Percentiles rank a stretch among this genome's conserved stretches.
Conservation (phyloP, 2,329 filamentous ascomycete genomes). For the Aspergillus hiratsukae region DNA sequence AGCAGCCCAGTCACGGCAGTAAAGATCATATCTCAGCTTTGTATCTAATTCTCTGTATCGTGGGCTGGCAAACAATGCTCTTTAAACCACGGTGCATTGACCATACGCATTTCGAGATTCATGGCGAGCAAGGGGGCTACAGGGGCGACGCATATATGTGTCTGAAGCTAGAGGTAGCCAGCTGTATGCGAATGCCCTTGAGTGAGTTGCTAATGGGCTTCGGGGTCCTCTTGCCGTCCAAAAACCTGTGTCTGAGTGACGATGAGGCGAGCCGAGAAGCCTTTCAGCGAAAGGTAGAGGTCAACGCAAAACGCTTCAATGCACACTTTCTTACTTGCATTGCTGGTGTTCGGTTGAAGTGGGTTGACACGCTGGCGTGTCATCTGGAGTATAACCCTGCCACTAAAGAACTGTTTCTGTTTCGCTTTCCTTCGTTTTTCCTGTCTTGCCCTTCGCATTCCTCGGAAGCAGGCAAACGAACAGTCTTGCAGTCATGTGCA, state of each 20-base stretch:
- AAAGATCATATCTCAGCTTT: too few species aligned
- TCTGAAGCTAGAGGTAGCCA: not conserved
- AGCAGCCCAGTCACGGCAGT: too few species aligned
- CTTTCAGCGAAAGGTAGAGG: not conserved
- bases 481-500: constrained; percentile 3
- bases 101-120: not conserved
- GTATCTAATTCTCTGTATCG: not conserved
- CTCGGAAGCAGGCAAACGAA: not conserved
- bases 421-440: constrained; percentile 6
- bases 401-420: constrained; percentile 5
- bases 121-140: not conserved
- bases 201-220: constrained; percentile 10
- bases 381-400: constrained; percentile 6
- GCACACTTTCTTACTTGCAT: constrained; percentile 1
- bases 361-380: constrained; percentile 5
- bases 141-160: constrained; percentile 1
- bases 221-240: constrained; percentile 4
- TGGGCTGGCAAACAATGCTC: constrained; percentile 9
- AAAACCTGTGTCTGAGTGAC: constrained; percentile 2
- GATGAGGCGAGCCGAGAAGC: not conserved
- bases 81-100: not conserved
- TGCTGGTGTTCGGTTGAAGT: constrained; percentile 2
- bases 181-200: constrained; percentile 1
- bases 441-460: too few species aligned
- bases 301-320: constrained; percentile 4